Base-by-base conservation (phyloP, 257 asterid genomes). In the Solanum chaucha region DNA sequence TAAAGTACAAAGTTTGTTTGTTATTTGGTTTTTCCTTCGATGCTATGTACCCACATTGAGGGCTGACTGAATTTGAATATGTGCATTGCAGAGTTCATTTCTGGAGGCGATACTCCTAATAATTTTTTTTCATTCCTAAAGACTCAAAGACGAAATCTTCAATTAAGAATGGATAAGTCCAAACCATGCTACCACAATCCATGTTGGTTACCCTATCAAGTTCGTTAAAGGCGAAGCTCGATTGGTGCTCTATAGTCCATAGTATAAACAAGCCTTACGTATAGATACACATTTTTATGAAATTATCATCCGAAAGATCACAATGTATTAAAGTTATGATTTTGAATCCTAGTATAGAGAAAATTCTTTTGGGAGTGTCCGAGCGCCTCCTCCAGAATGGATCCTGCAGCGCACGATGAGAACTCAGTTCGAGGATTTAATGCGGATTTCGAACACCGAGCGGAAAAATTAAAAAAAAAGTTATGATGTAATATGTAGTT, bases 91-190 rank as follows among this genome's bases (percentile, higher is more conserved):
- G 6, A n/a, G 15, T 4, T 0, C 4, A 58, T 58, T 20, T 3
- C 2, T 20, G 1, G 2, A n/a, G 26, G 11, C 2, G 5, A 1
- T 0, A 8, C 11, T 58, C 2, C 1, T 5, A 8, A 58, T 8
- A 55, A 6, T 6, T 3, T 58, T 58, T 22, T 10, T 22, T 22
- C 1, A 61, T 22, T 9, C 1, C 1, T 10, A 61, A 0, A 22
- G 2, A 2, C 14, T 9, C 6, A 10, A n/a, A 61, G 0, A 1
- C 3, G 0, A 61, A 3, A n/a, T n/a, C 3, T 61, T 0, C 3
- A 22, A 22, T 8, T 8, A 61, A 61, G 12, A 3, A 61, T 22
- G 0, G 1, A 22, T 4, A 0, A 2, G 4, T 61, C 1, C 1
- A 10, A 22, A 61, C 1, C 5, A 61, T 64, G 3, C 8, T 8